Evolutionary conservation across 176 grass and related monocot species (phyloP).

Genomic region (Oryza glaberrima): DNA sequence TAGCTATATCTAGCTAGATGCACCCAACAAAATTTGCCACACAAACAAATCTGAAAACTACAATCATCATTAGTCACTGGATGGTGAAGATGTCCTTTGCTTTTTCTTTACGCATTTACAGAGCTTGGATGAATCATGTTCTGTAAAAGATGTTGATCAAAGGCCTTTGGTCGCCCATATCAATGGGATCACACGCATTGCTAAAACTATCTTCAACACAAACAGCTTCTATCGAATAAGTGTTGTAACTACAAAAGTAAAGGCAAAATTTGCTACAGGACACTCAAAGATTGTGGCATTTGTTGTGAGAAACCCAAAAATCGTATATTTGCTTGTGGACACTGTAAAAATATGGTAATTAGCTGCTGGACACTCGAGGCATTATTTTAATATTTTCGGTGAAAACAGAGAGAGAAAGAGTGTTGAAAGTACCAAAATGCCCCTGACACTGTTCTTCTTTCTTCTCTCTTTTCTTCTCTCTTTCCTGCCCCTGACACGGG

Average conservation of each 20-base stretch:
- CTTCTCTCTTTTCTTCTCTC: too few relatives aligned
- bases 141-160: background rate
- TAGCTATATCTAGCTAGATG: conserved; percentile 23
- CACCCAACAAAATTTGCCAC: conserved; percentile 12
- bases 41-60: background rate
- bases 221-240: background rate
- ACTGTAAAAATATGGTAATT: too few relatives aligned
- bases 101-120: background rate
- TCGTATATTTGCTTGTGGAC: too few relatives aligned
- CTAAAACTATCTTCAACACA: background rate
- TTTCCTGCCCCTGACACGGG: too few relatives aligned
- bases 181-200: background rate
- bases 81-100: background rate
- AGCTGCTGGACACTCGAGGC: too few relatives aligned
- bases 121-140: background rate
- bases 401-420: too few relatives aligned
- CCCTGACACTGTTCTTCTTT: too few relatives aligned
- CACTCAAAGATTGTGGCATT: too few relatives aligned
- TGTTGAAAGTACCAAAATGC: too few relatives aligned
- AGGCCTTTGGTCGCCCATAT: background rate
- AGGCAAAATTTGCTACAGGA: too few relatives aligned
- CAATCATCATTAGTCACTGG: background rate
- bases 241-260: background rate
- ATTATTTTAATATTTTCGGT: too few relatives aligned
- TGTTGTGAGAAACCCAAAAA: too few relatives aligned